Conservation (phyloP, 768 basidiomycete genomes). For the Tremella mesenterica region DNA sequence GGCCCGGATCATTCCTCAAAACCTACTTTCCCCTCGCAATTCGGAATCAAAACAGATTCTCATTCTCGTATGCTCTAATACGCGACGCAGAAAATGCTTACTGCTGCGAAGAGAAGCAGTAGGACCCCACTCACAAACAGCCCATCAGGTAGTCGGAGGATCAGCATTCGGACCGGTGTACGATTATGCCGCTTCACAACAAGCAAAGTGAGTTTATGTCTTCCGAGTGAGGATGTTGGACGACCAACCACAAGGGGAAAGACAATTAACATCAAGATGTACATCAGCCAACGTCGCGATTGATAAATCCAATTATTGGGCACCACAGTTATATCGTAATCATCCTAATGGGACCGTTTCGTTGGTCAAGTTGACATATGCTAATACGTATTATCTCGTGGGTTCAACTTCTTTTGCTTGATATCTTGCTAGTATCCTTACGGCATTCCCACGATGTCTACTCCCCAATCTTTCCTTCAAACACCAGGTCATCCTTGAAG, state of each 20-base stretch:
- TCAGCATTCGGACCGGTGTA: slow-evolving; percentile 12
- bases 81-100: no score
- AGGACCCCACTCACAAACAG: slow-evolving; percentile 3
- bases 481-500: no score
- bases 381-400: neutral
- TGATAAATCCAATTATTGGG: slow-evolving; percentile 30
- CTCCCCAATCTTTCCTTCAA: no score
- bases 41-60: no score
- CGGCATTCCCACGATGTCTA: no score
- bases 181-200: slow-evolving; percentile 10
- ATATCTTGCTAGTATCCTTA: no score
- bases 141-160: slow-evolving; percentile 22
- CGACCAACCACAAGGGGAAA: no score
- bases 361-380: neutral
- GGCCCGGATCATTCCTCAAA: no score
- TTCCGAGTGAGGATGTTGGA: neutral
- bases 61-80: no score
- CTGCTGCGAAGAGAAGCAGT: no score
- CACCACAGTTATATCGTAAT: slow-evolving; percentile 14
- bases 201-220: slow-evolving; percentile 54
- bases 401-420: no score
- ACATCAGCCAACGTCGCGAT: slow-evolving; percentile 20
- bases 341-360: neutral
- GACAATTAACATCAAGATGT: slow-evolving; percentile 4
- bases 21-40: no score